Conservation (phyloP, 1,284 basidiomycete genomes). For the Cutaneotrichosporon spelunceum region DNA sequence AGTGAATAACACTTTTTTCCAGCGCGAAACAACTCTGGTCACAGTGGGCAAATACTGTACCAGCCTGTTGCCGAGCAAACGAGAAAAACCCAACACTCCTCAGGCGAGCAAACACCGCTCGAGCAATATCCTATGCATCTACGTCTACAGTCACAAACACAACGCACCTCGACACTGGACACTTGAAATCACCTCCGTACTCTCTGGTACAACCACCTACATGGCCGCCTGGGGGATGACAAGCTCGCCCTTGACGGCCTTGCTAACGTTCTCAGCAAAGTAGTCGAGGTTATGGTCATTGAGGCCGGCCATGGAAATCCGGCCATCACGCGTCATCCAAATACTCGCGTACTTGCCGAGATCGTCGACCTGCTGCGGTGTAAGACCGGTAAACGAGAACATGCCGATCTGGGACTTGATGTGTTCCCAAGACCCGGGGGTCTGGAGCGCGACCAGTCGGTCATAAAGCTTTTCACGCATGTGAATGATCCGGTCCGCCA, state of each 20-base stretch:
- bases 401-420: constrained; percentile 88
- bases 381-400: constrained; percentile 80
- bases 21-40: too few relatives aligned
- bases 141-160: too few relatives aligned
- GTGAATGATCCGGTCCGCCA: constrained; percentile 94
- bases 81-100: too few relatives aligned
- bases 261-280: constrained; percentile 80
- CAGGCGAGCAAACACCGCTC: too few relatives aligned
- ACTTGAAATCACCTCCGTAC: too few relatives aligned
- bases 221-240: constrained; percentile 3
- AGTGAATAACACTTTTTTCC: too few relatives aligned
- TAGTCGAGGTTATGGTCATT: constrained; percentile 86
- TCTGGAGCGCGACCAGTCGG: constrained; percentile 74
- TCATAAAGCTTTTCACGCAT: constrained; percentile 87
- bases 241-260: constrained; percentile 76
- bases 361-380: constrained; percentile 74
- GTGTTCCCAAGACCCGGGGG: constrained; percentile 93
- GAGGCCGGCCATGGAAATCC: constrained; percentile 94
- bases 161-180: too few relatives aligned
- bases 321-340: constrained; percentile 68
- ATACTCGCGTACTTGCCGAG: constrained; percentile 90
- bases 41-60: too few relatives aligned
- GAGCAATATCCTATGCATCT: too few relatives aligned
- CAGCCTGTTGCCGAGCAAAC: too few relatives aligned
- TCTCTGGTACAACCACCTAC: background rate